Evolutionary conservation across 176 grass and related monocot genomes (phyloP), one percentile per base, ranked within the genome.

Genomic region (Typha latifolia): DNA sequence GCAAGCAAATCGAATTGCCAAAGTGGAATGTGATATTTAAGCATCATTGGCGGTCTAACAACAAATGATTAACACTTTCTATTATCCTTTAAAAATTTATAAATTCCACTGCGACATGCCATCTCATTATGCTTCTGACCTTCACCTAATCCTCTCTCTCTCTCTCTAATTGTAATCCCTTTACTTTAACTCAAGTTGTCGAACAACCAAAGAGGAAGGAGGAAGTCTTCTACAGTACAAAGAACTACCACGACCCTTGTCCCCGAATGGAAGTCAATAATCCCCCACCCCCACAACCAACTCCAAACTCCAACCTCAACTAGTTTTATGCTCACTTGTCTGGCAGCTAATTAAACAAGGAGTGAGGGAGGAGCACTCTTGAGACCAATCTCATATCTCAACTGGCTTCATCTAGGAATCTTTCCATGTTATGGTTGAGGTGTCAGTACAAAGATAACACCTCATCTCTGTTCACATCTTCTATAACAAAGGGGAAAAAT

Each of bases 391-490:
- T 75, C 43, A n/a, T n/a, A 61, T 7, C 68, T 67, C 13, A 57
- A 16, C 7, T 21, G 27, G 51, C 47, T 77, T 71, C 62, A 67
- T 51, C 11, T 4, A 12, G 62, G 77, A 81, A 86, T 86, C 74
- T 80, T 55, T 51, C 59, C 78, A 86, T 81, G 83, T 86, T 86
- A 85, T 52, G 74, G 12, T 69, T 2, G 55, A 53, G 50, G 15
- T 61, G 68, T 59, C 49, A 26, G 43, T 12, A 23, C 14, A 51
- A 10, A 50, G 72, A 71, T 4, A 74, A 37, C 75, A 69, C 72
- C 74, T 62, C 83, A 77, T 77, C 83, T 65, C 62, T 69, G 69
- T 16, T 81, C 27, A 78, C 12, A 73, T 29, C 61, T n/a, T 77
- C 63, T 77, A 34, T 62, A 0, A 66, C 15, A 64, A 12, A 69